These are phyloP conservation scores for Pythium volutum DNA, from an alignment of 352 stramenopile species.

Conservation along the genomic window DNA sequence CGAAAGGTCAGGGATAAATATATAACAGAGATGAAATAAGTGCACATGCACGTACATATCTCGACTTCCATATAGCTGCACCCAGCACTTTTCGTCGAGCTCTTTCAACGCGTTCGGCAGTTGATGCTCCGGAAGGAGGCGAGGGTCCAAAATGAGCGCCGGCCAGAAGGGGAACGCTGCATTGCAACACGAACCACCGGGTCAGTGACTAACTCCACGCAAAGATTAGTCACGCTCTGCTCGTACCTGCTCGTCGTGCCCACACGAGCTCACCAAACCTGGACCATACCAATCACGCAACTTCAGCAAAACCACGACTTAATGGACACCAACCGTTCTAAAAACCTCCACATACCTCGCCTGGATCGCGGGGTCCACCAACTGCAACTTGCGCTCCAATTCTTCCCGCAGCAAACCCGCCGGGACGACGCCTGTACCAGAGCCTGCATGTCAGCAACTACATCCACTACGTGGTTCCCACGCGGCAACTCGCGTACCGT, in stretches of 20 bases:
- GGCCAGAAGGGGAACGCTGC: conserved; percentile 19
- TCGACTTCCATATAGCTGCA: conserved; percentile 17
- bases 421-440: conserved; percentile 1
- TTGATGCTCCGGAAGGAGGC: conserved; percentile 6
- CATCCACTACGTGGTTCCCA: not conserved
- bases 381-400: conserved; percentile 13
- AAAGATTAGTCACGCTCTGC: too few relatives aligned
- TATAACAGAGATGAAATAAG: not conserved
- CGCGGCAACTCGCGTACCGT: not conserved
- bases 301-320: not conserved
- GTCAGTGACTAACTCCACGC: too few relatives aligned
- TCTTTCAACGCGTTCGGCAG: conserved; percentile 12
- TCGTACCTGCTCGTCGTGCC: conserved; percentile 11
- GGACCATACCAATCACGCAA: not conserved
- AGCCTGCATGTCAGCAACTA: not conserved
- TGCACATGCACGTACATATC: conserved; percentile 5
- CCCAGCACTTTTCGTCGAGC: conserved; percentile 16
- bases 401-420: not conserved
- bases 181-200: not conserved
- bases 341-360: conserved; percentile 11
- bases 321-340: too few relatives aligned
- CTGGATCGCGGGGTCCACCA: conserved; percentile 7
- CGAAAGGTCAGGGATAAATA: not conserved
- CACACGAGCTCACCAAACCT: conserved; percentile 17
- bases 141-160: conserved; percentile 18